Percentiles rank a stretch among this genome's conserved stretches.
These are phyloP conservation scores for Plantago ovata DNA, from an alignment of 257 asterid species.

Conservation along the genomic window DNA sequence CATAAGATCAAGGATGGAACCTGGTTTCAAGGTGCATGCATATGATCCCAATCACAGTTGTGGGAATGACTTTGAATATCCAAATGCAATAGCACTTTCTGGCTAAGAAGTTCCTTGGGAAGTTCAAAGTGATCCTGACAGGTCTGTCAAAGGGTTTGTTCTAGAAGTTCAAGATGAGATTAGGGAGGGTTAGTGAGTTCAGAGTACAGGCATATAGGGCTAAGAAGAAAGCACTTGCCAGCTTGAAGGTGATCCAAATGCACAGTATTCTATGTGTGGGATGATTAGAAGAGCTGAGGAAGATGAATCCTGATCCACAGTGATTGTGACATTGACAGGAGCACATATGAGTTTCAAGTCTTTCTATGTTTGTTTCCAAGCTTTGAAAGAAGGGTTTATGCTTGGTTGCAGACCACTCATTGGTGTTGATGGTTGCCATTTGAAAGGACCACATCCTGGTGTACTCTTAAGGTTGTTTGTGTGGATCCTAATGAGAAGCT, in stretches of 20 bases:
- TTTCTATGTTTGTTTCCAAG: too few species aligned
- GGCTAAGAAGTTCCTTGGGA: neutral
- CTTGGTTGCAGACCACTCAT: neutral
- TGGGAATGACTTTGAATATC: neutral
- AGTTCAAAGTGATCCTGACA: neutral
- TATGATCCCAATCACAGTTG: neutral
- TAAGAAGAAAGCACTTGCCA: neutral
- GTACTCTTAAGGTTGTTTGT: too few species aligned
- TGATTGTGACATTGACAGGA: too few species aligned
- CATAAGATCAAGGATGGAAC: neutral
- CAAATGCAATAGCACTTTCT: neutral
- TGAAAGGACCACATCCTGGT: neutral
- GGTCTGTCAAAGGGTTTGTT: neutral
- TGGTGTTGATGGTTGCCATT: neutral
- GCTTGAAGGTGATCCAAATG: neutral
- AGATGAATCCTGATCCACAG: neutral
- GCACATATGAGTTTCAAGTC: too few species aligned
- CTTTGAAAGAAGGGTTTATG: too few species aligned
- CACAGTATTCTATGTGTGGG: neutral
- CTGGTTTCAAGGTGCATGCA: neutral
- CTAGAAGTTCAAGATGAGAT: too few species aligned
- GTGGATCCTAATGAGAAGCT: too few species aligned
- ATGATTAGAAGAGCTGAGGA: conserved; percentile 1
- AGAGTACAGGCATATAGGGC: too few species aligned
- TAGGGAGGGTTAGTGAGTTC: too few species aligned